These are phyloP conservation scores for Platanthera guangdongensis DNA, from an alignment of 106 monocot genomes.

Conservation along the genomic window DNA sequence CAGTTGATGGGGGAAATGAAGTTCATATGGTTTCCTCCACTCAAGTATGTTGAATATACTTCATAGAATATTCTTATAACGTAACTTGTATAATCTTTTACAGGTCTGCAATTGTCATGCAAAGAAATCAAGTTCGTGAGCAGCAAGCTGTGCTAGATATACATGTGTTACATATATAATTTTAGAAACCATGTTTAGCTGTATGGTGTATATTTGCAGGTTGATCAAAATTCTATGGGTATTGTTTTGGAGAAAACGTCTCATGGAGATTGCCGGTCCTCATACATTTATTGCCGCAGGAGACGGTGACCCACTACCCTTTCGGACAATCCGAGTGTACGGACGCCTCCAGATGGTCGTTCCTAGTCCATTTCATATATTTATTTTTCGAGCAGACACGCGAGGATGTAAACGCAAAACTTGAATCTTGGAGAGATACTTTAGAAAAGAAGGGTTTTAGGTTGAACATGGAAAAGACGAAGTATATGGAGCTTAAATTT, in stretches of 20 bases:
- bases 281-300: too few species aligned
- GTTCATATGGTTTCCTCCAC: slow-evolving; percentile 98
- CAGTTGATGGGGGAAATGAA: slow-evolving; percentile 96
- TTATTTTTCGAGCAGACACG: too few species aligned
- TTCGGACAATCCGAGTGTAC: too few species aligned
- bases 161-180: neutral
- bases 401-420: too few species aligned
- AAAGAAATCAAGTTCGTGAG: neutral
- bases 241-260: neutral
- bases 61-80: neutral
- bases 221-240: neutral
- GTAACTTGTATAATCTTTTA: neutral
- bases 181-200: neutral
- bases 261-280: too few species aligned
- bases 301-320: too few species aligned
- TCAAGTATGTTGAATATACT: slow-evolving; percentile 48
- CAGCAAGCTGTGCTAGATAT: neutral
- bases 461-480: too few species aligned
- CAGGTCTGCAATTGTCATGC: neutral
- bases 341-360: too few species aligned
- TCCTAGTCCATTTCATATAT: too few species aligned
- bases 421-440: too few species aligned
- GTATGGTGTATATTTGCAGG: neutral
- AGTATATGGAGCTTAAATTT: too few species aligned
- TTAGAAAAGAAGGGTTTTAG: too few species aligned